Percentiles rank a stretch among this genome's conserved stretches.
Conservation (phyloP, 805 yeast species). For the Starmera amethionina region DNA sequence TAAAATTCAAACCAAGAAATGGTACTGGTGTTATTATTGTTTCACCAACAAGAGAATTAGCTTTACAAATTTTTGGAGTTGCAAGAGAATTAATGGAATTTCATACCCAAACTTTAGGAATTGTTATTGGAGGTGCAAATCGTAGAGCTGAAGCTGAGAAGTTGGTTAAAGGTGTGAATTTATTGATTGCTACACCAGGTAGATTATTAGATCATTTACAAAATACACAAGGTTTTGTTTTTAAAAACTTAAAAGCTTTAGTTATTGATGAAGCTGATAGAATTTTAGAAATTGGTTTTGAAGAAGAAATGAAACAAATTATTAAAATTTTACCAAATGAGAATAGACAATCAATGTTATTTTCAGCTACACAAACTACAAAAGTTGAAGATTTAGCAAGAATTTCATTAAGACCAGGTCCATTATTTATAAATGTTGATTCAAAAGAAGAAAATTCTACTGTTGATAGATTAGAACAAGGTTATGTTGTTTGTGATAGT, state of each 20-base stretch:
- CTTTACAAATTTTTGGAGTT: conserved; percentile 95
- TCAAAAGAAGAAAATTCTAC: conserved; percentile 78
- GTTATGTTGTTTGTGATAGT: conserved; percentile 94
- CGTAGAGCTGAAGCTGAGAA: conserved; percentile 97
- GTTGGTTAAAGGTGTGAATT: conserved; percentile 84
- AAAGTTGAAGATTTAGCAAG: conserved; percentile 98
- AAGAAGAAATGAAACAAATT: conserved; percentile 97
- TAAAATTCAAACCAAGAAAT: conserved; percentile 93
- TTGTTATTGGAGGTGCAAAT: conserved; percentile 97
- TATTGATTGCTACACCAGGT: conserved; percentile 96
- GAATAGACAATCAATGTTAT: conserved; percentile 91
- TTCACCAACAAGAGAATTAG: conserved; percentile 96
- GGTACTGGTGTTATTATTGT: conserved; percentile 96
- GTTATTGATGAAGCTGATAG: conserved; percentile 98
- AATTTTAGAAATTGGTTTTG: conserved; percentile 95
- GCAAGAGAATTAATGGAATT: conserved; percentile 87
- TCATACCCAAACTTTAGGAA: conserved; percentile 84
- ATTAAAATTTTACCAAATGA: conserved; percentile 87
- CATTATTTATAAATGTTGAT: conserved; percentile 87
- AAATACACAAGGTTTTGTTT: conserved; percentile 88
- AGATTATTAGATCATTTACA: conserved; percentile 93
- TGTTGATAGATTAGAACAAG: conserved; percentile 96
- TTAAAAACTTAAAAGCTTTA: conserved; percentile 88
- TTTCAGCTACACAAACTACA: conserved; percentile 99
- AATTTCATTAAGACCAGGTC: conserved; percentile 89